Base-by-base conservation (phyloP, 164 flowering plant species). In the Magnolia kwangsiensis region DNA sequence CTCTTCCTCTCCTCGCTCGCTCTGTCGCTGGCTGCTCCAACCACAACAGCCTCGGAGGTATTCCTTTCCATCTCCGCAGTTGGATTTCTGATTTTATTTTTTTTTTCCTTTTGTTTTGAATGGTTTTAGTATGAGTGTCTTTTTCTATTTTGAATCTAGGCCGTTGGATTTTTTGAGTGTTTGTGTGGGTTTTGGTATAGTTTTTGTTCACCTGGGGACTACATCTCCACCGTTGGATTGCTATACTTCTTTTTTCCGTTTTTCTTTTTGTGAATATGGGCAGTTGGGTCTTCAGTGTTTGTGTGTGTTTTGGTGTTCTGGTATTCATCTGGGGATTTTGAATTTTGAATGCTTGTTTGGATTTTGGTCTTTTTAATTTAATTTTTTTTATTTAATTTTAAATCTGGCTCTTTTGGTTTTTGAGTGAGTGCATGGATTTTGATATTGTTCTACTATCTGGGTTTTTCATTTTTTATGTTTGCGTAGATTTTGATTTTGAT, bases 1-100 rank as follows among this genome's bases (percentile, higher is more conserved):
- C 93, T 71, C 81, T 86, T 1, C 98, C 98, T 1, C 77, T 95
- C 78, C 92, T 90, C 29, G 86, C 88, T 31, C 89, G 96, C 7
- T 92, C 96, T n/a, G 86, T 82, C 45, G 88, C 95, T 51, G 98
- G 98, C 23, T 95, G 96, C 85, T 91, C 98, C 76, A 95, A 95
- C 74, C 90, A 89, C 80, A 95, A 95, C 80, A 91, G 95, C 63
- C 90, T 95, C 20, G 98, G 98, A 80, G 98, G 98, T 94, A 50
- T 67, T 16, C 11, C 68, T 65, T 65, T 65, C 68, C 20, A 65
- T 24, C 61, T 55, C 61, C 61, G 4, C 7, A 0, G 45, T 37
- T 37, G 45, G 45, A 37, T 37, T 37, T 37, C 4, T 37, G 29
- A 27, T 27, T 27, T 4, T 0, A n/a, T n/a, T 37, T 37, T 4